A percentile compares a stretch with the other conserved stretches of the same genome.
phyloP scores from a whole-genome alignment of 495 filamentous ascomycete genomes.

The Paragyromitra xinjiangensis region DNA sequence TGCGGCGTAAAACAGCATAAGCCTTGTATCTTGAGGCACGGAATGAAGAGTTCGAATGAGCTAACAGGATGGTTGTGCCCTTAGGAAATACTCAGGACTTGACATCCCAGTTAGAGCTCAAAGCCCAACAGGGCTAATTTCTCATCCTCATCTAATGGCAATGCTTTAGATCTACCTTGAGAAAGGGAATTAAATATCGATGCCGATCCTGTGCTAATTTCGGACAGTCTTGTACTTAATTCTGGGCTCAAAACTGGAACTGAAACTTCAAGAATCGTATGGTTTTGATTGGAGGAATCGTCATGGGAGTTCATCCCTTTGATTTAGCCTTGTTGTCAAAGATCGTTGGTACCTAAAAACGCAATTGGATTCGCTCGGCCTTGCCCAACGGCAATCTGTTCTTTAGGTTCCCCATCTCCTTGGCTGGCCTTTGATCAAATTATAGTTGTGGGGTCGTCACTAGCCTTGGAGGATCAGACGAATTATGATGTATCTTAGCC shows the following conservation, averaged over 20 bases:
- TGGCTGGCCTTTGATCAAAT: neutral
- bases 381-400: slow-evolving; percentile 1
- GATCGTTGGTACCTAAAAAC: neutral
- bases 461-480: neutral
- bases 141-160: neutral
- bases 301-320: neutral
- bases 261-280: neutral
- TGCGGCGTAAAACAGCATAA: slow-evolving; percentile 7
- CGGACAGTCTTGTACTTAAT: neutral
- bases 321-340: neutral
- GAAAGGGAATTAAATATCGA: slow-evolving; percentile 2
- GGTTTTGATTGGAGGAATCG: neutral
- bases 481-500: neutral
- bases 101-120: neutral
- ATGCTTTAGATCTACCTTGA: neutral
- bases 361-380: neutral
- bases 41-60: slow-evolving; percentile 1
- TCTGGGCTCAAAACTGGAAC: neutral
- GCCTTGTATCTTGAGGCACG: slow-evolving; percentile 15
- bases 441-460: neutral
- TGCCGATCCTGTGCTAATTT: neutral
- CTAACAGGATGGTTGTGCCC: neutral
- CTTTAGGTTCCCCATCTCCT: neutral
- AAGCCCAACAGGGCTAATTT: neutral
- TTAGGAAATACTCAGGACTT: neutral